Conservation (phyloP, 805 yeast genomes). For the Yarrowia keelungensis region DNA sequence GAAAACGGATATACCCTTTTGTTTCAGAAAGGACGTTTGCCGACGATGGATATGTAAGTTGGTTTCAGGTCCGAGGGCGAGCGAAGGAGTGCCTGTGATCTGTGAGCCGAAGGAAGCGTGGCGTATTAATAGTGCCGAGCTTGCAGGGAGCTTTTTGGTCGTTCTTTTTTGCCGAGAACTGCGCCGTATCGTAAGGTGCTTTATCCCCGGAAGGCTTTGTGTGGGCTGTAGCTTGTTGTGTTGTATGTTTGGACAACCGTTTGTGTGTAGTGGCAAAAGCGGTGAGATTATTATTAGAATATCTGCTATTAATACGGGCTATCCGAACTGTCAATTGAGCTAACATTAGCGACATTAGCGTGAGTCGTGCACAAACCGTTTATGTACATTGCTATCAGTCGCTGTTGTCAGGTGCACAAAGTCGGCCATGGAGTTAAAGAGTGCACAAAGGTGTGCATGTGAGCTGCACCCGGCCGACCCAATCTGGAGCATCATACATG, state of each 20-base stretch:
- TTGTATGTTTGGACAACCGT: neutral
- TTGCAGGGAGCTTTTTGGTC: neutral
- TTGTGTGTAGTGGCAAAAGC: conserved; percentile 18
- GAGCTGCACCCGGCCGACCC: conserved; percentile 16
- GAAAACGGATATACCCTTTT: conserved; percentile 13
- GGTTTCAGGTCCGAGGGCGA: conserved; percentile 10
- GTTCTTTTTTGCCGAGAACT: neutral
- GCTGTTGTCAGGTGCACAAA: conserved; percentile 8
- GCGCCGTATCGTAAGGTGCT: conserved; percentile 1
- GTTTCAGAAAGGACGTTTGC: conserved; percentile 16
- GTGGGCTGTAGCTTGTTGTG: neutral
- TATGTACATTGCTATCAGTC: conserved; percentile 11
- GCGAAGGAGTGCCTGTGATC: too few relatives aligned
- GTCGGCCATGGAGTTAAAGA: conserved; percentile 27
- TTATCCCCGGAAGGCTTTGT: neutral
- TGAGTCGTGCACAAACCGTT: neutral
- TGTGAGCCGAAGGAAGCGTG: neutral
- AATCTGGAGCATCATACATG: conserved; percentile 27
- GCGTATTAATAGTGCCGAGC: neutral
- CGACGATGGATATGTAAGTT: conserved; percentile 14
- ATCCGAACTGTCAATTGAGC: neutral
- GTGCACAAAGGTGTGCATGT: conserved; percentile 28
- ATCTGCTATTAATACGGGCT: neutral
- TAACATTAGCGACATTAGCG: neutral
- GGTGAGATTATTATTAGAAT: neutral